A percentile compares a stretch with the other conserved stretches of the same genome.
phyloP scores from a whole-genome alignment of 345 rosid genomes.

The Erucastrum elatum region DNA sequence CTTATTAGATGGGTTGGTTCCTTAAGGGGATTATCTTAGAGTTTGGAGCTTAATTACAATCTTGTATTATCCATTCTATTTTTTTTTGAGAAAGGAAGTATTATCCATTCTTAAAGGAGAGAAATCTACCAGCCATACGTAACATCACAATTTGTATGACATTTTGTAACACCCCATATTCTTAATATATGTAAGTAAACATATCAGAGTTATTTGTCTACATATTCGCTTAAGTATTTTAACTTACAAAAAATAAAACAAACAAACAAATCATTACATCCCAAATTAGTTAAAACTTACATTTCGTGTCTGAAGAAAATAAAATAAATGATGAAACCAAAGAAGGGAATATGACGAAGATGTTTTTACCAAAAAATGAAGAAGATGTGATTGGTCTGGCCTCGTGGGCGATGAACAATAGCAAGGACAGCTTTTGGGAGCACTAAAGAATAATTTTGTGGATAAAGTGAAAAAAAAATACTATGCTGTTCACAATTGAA shows the following conservation, averaged over 20 bases:
- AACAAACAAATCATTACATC: not conserved
- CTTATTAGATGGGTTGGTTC: no score
- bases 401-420: conserved; percentile 26
- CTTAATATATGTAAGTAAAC: not conserved
- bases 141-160: no score
- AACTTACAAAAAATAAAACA: no score
- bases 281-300: not conserved
- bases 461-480: conserved; percentile 24
- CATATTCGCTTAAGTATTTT: not conserved
- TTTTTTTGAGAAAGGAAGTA: no score
- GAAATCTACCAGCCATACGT: no score
- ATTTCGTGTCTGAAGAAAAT: not conserved
- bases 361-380: not conserved
- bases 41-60: no score
- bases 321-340: conserved; percentile 21
- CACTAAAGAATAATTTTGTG: conserved; percentile 32
- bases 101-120: no score
- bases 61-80: no score
- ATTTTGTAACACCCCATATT: no score
- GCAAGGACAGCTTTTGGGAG: conserved; percentile 36
- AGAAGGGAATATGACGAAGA: conserved; percentile 26
- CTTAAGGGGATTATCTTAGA: no score
- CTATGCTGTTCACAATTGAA: conserved; percentile 17
- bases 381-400: conserved; percentile 34
- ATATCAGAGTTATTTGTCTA: not conserved